phyloP scores from a whole-genome alignment of 441 rosid genomes.

The Dalechampia spathulata region DNA sequence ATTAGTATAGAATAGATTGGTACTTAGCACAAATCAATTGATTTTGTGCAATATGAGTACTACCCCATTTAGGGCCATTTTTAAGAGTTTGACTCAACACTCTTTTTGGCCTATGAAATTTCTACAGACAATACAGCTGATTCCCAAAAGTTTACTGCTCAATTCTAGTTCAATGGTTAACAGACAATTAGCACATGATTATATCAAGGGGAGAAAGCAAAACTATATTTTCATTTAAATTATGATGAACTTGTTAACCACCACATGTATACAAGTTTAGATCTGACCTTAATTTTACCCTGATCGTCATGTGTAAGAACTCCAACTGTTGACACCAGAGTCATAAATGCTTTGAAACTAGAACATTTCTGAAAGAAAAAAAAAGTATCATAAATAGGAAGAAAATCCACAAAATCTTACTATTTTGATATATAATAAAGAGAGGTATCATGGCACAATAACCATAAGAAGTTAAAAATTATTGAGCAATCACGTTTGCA shows the following conservation, averaged over 20 bases:
- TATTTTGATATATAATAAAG: background rate
- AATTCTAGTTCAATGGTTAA: too few species aligned
- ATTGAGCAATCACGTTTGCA: background rate
- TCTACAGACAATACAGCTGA: too few species aligned
- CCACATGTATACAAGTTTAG: constrained; percentile 10
- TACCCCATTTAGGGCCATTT: too few species aligned
- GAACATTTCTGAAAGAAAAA: constrained; percentile 45
- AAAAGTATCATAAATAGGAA: constrained; percentile 10
- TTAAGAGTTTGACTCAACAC: too few species aligned
- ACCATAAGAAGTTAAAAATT: background rate
- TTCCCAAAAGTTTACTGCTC: too few species aligned
- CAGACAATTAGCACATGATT: background rate
- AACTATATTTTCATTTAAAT: background rate
- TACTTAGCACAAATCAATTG: too few species aligned
- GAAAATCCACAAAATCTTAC: background rate
- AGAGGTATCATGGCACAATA: background rate
- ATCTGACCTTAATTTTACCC: constrained; percentile 59
- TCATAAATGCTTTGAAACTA: constrained; percentile 55
- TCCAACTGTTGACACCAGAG: constrained; percentile 59
- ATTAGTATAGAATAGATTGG: too few species aligned
- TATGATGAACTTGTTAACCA: constrained; percentile 2
- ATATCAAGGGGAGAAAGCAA: background rate
- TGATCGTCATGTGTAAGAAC: constrained; percentile 38
- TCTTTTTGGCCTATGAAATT: too few species aligned
- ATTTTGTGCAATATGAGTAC: too few species aligned